Conservation (phyloP, 371 early-diverging fungal species). For the Neoconidiobolus thromboides region DNA sequence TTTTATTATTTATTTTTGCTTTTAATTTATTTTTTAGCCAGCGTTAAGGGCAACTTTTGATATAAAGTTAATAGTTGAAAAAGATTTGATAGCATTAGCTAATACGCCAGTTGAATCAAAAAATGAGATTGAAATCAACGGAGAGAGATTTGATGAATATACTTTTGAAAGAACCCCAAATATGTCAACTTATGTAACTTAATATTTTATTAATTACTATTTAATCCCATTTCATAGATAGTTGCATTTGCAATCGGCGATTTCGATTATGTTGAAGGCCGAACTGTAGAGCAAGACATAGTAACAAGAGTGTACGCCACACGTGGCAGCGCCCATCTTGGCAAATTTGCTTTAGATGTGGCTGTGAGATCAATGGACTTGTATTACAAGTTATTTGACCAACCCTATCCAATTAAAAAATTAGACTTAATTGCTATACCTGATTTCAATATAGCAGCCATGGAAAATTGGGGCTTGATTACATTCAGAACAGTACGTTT, state of each 20-base stretch:
- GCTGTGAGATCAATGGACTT: conserved; percentile 48
- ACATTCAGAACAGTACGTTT: conserved; percentile 68
- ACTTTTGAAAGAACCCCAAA: background rate
- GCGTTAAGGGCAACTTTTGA: conserved; percentile 80
- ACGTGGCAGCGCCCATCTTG: conserved; percentile 42
- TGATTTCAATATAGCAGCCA: conserved; percentile 71
- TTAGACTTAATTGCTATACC: conserved; percentile 80
- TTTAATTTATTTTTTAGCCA: conserved; percentile 17
- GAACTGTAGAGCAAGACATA: conserved; percentile 36
- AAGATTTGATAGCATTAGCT: conserved; percentile 51
- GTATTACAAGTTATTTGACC: conserved; percentile 58
- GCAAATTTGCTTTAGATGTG: conserved; percentile 59
- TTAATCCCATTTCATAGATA: conserved; percentile 12
- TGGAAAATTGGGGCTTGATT: conserved; percentile 96
- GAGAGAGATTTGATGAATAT: too few relatives aligned
- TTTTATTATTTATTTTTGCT: too few relatives aligned
- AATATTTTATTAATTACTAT: too few relatives aligned
- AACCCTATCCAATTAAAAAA: conserved; percentile 74
- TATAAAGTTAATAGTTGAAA: conserved; percentile 47
- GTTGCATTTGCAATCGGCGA: conserved; percentile 81
- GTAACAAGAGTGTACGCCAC: conserved; percentile 57
- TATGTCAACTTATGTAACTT: conserved; percentile 12
- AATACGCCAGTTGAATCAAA: conserved; percentile 83
- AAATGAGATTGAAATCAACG: conserved; percentile 35
- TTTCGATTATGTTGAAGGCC: conserved; percentile 66